These are phyloP conservation scores for Vicia villosa DNA, from an alignment of 306 rosid species.

Conservation along the genomic window DNA sequence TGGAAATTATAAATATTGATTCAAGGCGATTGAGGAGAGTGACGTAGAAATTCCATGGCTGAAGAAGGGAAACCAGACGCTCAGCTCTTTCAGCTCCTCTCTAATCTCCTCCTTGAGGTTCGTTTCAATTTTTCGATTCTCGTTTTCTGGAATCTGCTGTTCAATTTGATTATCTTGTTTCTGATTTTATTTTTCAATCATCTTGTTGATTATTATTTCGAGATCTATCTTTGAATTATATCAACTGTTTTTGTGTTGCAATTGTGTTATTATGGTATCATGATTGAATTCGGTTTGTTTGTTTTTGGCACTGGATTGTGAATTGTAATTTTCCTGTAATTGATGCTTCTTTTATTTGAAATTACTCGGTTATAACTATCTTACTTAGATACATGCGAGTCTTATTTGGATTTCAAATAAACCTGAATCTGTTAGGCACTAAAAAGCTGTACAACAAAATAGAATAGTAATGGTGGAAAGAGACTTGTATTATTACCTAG, in stretches of 20 bases:
- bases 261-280: background rate
- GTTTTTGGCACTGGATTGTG: background rate
- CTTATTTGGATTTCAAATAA: background rate
- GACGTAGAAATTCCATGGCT: conserved; percentile 48
- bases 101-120: conserved; percentile 80
- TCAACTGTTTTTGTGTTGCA: conserved; percentile 21
- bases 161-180: conserved; percentile 6
- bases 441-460: background rate
- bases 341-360: no score
- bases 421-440: background rate
- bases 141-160: background rate
- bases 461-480: background rate
- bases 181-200: conserved; percentile 2
- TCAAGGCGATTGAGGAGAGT: background rate
- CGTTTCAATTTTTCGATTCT: background rate
- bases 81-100: conserved; percentile 80
- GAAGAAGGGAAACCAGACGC: conserved; percentile 64
- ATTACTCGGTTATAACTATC: no score
- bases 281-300: conserved; percentile 8
- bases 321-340: no score
- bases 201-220: background rate
- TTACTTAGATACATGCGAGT: background rate
- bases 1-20: no score
- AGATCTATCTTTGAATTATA: conserved; percentile 25
- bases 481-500: no score